Conservation (phyloP, 169 alveolate genomes). For the Toxoplasma gondii region DNA sequence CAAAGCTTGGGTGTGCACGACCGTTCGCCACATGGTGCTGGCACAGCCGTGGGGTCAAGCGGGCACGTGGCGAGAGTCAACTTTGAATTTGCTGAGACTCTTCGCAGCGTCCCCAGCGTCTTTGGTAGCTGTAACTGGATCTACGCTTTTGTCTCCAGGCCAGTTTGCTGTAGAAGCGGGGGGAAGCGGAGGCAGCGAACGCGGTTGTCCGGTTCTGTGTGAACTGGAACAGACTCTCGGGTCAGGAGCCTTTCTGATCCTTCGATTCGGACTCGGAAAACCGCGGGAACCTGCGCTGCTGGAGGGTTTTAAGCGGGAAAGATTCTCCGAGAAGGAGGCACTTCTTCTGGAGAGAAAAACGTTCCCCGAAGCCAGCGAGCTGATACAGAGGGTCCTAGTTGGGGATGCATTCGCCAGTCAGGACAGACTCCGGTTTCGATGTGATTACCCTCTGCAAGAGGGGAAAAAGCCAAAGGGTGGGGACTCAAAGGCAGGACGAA, state of each 20-base stretch:
- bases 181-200: background rate
- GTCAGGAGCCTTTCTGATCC: background rate
- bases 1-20: background rate
- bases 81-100: background rate
- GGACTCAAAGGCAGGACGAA: background rate
- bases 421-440: slow-evolving; percentile 5
- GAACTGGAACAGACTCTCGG: background rate
- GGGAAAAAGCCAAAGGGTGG: background rate
- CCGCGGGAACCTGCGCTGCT: background rate
- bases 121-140: background rate
- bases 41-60: background rate
- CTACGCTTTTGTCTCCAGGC: background rate
- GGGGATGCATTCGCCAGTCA: background rate
- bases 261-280: slow-evolving; percentile 9
- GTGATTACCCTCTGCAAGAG: slow-evolving; percentile 13
- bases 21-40: background rate
- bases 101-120: background rate
- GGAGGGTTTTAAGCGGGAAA: background rate
- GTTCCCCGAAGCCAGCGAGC: slow-evolving; percentile 5
- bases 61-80: background rate
- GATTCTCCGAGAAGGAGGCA: background rate
- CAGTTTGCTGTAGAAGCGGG: background rate
- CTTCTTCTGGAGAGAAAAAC: background rate
- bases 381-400: background rate
- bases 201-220: background rate